phyloP scores from a whole-genome alignment of 192 early-diverging fungal species.

The Pilobolus umbonatus region DNA sequence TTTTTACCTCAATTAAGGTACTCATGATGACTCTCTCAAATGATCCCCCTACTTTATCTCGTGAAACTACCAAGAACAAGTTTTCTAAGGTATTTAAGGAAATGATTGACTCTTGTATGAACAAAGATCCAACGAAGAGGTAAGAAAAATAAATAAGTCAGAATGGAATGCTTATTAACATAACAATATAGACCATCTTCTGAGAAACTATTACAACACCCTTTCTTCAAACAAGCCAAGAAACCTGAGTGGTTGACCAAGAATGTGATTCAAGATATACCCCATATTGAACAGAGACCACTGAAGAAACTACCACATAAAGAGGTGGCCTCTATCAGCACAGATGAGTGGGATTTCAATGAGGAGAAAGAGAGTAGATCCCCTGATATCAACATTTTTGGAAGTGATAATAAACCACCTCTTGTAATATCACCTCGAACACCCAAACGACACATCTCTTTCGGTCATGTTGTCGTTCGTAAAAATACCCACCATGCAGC shows the following conservation, averaged over 20 bases:
- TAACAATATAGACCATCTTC: constrained; percentile 58
- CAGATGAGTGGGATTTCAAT: constrained; percentile 68
- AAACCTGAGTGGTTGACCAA: constrained; percentile 62
- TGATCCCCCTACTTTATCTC: constrained; percentile 79
- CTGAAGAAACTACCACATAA: constrained; percentile 49
- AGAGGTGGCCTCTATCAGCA: constrained; percentile 31
- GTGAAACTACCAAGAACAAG: constrained; percentile 66
- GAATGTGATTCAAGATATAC: constrained; percentile 56
- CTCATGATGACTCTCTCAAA: constrained; percentile 84
- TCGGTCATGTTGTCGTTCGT: constrained; percentile 37
- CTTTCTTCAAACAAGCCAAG: constrained; percentile 78
- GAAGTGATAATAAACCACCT: constrained; percentile 14
- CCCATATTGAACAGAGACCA: constrained; percentile 63
- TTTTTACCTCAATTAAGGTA: no score
- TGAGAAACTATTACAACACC: constrained; percentile 68
- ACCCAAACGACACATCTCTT: constrained; percentile 35
- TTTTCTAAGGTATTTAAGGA: constrained; percentile 79
- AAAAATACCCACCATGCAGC: constrained; percentile 17
- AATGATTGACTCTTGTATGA: constrained; percentile 78
- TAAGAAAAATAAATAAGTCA: constrained; percentile 4
- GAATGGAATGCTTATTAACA: neutral
- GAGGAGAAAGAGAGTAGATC: constrained; percentile 8
- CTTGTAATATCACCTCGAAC: neutral
- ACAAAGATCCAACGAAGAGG: constrained; percentile 73
- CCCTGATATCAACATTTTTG: no score